Evolutionary conservation across 495 filamentous ascomycete genomes (phyloP).

Genomic region (Cetradonia linearis): DNA sequence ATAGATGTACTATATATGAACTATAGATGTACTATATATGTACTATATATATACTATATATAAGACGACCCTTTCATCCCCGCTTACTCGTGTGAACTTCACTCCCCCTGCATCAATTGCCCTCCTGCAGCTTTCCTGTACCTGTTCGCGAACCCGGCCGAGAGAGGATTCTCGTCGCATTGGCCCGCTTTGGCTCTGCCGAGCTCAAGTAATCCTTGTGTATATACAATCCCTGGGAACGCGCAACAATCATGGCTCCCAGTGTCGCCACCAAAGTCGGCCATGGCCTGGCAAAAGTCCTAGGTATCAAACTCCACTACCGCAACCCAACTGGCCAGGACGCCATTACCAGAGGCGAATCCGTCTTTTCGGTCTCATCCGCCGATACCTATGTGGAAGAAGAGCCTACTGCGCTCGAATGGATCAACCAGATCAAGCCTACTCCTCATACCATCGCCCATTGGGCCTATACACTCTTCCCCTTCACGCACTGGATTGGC

Average conservation of each 20-base stretch:
- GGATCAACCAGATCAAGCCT: constrained; percentile 54
- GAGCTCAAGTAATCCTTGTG: neutral
- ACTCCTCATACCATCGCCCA: constrained; percentile 38
- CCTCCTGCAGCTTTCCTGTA: neutral
- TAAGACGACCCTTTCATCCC: neutral
- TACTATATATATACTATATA: too few species aligned
- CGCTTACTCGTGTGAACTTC: neutral
- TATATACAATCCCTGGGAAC: too few species aligned
- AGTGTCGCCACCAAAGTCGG: constrained; percentile 44
- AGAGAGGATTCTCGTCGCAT: neutral
- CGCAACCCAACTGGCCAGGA: constrained; percentile 46
- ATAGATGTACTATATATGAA: too few species aligned
- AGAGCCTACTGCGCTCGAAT: constrained; percentile 66
- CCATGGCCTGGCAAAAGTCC: constrained; percentile 62
- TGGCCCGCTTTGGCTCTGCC: neutral
- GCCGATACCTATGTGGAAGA: constrained; percentile 75
- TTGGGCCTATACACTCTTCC: constrained; percentile 67
- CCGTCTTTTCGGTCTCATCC: constrained; percentile 63
- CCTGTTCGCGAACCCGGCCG: neutral
- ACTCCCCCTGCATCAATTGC: neutral
- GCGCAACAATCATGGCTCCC: constrained; percentile 9
- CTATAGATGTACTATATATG: too few species aligned
- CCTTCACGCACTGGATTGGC: constrained; percentile 77
- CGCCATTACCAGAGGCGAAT: constrained; percentile 60
- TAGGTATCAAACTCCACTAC: constrained; percentile 77